phyloP scores from a whole-genome alignment of 2,329 filamentous ascomycete genomes.

The Fusarium praegraminearum region DNA sequence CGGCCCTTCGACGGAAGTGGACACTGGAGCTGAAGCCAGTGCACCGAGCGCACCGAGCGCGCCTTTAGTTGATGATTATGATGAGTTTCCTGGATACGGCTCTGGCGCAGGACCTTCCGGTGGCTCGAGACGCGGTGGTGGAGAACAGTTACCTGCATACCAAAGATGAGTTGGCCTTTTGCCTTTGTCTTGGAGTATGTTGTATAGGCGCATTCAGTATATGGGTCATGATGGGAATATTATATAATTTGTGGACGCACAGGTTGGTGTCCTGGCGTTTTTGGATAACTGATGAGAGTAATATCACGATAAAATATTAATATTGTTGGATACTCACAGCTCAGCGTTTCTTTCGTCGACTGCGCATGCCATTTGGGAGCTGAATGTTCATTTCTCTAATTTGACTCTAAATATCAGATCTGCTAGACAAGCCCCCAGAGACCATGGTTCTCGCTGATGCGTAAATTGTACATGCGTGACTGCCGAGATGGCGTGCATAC shows the following conservation, averaged over 20 bases:
- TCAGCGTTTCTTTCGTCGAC: background rate
- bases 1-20: slow-evolving; percentile 46
- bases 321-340: slow-evolving; percentile 16
- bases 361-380: background rate
- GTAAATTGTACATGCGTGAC: slow-evolving; percentile 3
- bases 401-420: background rate
- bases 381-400: background rate
- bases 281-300: slow-evolving; percentile 28
- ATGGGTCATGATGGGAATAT: slow-evolving; percentile 23
- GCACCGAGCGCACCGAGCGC: slow-evolving; percentile 73
- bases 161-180: slow-evolving; percentile 49
- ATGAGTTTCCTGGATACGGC: slow-evolving; percentile 58
- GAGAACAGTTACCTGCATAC: slow-evolving; percentile 57
- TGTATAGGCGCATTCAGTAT: slow-evolving; percentile 23
- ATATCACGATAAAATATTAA: slow-evolving; percentile 33
- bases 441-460: background rate
- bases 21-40: slow-evolving; percentile 58
- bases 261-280: slow-evolving; percentile 29
- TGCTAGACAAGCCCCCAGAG: background rate
- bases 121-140: slow-evolving; percentile 26
- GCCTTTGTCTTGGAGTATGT: slow-evolving; percentile 10
- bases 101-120: slow-evolving; percentile 45
- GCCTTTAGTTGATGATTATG: slow-evolving; percentile 68
- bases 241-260: slow-evolving; percentile 25
- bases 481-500: background rate